Base-by-base conservation (phyloP, 805 yeast genomes). In the Lachancea mirantina region DNA sequence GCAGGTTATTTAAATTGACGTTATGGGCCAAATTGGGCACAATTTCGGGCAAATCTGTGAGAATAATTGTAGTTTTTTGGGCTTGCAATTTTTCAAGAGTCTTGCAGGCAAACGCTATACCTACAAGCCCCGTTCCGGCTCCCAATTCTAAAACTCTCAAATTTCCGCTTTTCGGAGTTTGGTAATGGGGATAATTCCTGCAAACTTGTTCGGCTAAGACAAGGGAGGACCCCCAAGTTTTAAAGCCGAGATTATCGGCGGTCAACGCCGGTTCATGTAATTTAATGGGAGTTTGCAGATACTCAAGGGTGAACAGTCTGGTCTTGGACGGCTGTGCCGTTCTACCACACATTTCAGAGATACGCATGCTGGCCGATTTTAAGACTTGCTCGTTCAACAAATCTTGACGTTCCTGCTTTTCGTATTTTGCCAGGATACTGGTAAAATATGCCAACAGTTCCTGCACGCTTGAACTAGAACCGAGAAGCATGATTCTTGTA, bases 211-310 rank as follows among this genome's bases (percentile, higher is more conserved):
- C 61, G 3, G 92, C 70, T 15, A 92, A 59, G 5, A 84, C 68
- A 16, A 82, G 59, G 0, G 96, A 76, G 0, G 96, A 82, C 0
- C 97, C 98, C 98, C 98, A 89, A 0, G 98, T 89, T 41, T 89
- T 85, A 53, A 85, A 66, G 0, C 98, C 98, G 14, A 92, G 61
- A 40, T 80, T 82, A 56, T 92, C 98, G 23, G 76, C 72, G 0
- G 96, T 84, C 39, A 89, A 61, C 0, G 94, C 76, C 0, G 97
- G 97, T 49, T 89, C 98, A 37, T 68, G 67, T 18, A 89, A 56
- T 15, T 46, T 40, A 3, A 58, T 54, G 2, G 47, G 38, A 1
- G 43, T 45, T 0, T 45, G 40, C 15, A 70, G 48, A 4, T 59
- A 57, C 0, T 62, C 60, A 2, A 84, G 54, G 7, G 60, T 55